Evolutionary conservation across 805 yeast species (phyloP), one percentile per base, ranked within the genome.

Genomic region (Diddensiella transvaalensis): DNA sequence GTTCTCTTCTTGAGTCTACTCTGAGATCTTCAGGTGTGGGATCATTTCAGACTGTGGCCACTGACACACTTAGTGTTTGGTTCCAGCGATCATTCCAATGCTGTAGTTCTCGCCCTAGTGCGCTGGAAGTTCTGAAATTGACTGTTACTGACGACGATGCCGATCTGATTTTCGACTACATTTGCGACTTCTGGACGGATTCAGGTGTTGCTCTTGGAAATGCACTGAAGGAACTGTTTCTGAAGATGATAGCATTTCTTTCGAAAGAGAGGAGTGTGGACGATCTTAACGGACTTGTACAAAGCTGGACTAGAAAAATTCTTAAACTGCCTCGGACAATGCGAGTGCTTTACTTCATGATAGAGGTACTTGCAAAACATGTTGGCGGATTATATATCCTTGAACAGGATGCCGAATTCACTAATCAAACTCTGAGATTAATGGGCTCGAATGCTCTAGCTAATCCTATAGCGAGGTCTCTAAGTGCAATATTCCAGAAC

Each of bases 131-230:
- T 11, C 24, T 3, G 29, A 29, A 4, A 33, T 19, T 39, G 18
- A 10, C 42, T 17, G 53, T 59, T n/a, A 39, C 58, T 1, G 54
- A 46, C 13, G 37, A 47, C 5, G 62, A 57, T 21, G 52, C 56
- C 15, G 52, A 59, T 42, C 22, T 22, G 3, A 50, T 66, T 5
- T 64, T 66, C 40, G 53, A 54, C 33, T 84, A 77, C 61, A 73
- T 84, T 11, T 65, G 83, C 33, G 89, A 82, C 54, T 81, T 77
- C 61, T 82, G 89, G 81, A 79, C 78, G 46, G 86, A 82, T 44
- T 76, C 86, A 1, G 82, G 84, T 3, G 79, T 85, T 1, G 82
- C 95, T 0, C 63, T 86, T 22, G 79, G 83, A 3, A 86, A 84
- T 59, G 82, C 95, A 0, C 62, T 87, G 45, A 76, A 72, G 47